phyloP scores from a whole-genome alignment of 768 basidiomycete species.

The Collybia sp. region DNA sequence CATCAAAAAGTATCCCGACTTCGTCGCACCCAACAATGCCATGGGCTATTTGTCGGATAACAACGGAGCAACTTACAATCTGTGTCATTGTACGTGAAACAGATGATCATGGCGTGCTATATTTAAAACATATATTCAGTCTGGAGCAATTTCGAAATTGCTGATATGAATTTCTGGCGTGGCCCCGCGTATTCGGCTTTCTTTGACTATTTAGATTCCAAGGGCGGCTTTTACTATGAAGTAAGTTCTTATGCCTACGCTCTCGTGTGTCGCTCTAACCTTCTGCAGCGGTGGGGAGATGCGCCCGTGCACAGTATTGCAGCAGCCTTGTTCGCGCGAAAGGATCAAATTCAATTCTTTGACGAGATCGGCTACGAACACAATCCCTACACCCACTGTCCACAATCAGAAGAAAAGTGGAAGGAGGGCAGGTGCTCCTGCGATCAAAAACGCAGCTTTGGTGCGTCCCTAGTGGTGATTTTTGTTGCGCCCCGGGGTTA shows the following conservation, averaged over 20 bases:
- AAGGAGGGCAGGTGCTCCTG: conserved; percentile 60
- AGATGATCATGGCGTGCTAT: conserved; percentile 27
- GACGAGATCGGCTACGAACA: conserved; percentile 81
- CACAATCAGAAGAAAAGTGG: conserved; percentile 39
- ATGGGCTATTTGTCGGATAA: conserved; percentile 67
- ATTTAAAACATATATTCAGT: conserved; percentile 21
- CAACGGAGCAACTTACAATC: conserved; percentile 65
- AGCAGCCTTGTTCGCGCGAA: conserved; percentile 64
- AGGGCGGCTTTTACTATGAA: conserved; percentile 71
- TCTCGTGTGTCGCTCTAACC: conserved; percentile 29
- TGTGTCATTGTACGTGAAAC: conserved; percentile 63
- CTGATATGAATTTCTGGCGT: conserved; percentile 63
- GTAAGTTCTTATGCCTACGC: conserved; percentile 33
- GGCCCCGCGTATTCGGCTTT: conserved; percentile 57
- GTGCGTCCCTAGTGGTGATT: conserved; percentile 24
- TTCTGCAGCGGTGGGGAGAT: conserved; percentile 72
- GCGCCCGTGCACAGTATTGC: conserved; percentile 85
- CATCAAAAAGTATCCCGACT: conserved; percentile 48
- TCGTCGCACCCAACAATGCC: conserved; percentile 54
- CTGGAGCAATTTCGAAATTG: conserved; percentile 76
- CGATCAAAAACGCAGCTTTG: conserved; percentile 55
- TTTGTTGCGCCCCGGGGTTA: background rate
- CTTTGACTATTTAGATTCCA: conserved; percentile 58
- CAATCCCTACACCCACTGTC: conserved; percentile 72
- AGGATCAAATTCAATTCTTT: conserved; percentile 79